Conservation (phyloP, 2,329 filamentous ascomycete genomes). For the Fusarium humuli region DNA sequence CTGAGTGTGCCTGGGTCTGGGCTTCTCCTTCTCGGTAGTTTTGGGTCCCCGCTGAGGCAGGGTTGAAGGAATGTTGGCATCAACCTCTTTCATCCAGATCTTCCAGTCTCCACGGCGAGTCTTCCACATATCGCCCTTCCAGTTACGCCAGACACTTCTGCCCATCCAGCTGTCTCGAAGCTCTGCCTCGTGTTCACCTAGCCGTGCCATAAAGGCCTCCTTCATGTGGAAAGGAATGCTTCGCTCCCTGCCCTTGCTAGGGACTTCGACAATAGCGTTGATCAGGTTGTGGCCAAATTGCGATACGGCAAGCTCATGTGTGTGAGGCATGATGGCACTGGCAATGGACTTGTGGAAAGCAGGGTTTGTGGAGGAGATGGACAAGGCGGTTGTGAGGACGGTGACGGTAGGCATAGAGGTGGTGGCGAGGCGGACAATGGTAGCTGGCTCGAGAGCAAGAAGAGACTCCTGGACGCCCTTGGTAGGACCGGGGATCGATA, state of each 20-base stretch:
- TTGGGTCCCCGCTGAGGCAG: slow-evolving; percentile 31
- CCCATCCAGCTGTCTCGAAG: slow-evolving; percentile 67
- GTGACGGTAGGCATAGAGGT: slow-evolving; percentile 61
- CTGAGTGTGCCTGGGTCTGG: neutral
- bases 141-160: slow-evolving; percentile 66
- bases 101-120: slow-evolving; percentile 66
- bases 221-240: slow-evolving; percentile 69
- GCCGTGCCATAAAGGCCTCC: slow-evolving; percentile 63
- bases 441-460: slow-evolving; percentile 66
- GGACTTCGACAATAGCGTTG: slow-evolving; percentile 61
- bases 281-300: slow-evolving; percentile 65
- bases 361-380: slow-evolving; percentile 60
- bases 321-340: slow-evolving; percentile 59
- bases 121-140: slow-evolving; percentile 70
- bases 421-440: slow-evolving; percentile 73
- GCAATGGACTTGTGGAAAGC: slow-evolving; percentile 68
- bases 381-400: slow-evolving; percentile 63
- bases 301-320: slow-evolving; percentile 60
- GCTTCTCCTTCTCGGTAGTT: slow-evolving; percentile 14
- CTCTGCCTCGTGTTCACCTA: slow-evolving; percentile 61
- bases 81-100: slow-evolving; percentile 65
- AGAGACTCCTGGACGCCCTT: slow-evolving; percentile 81
- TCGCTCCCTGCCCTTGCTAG: slow-evolving; percentile 61
- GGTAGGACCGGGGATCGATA: slow-evolving; percentile 77
- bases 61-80: slow-evolving; percentile 38